phyloP scores from a whole-genome alignment of 208 protist genomes.

The Vickermania ingenoplastis region DNA sequence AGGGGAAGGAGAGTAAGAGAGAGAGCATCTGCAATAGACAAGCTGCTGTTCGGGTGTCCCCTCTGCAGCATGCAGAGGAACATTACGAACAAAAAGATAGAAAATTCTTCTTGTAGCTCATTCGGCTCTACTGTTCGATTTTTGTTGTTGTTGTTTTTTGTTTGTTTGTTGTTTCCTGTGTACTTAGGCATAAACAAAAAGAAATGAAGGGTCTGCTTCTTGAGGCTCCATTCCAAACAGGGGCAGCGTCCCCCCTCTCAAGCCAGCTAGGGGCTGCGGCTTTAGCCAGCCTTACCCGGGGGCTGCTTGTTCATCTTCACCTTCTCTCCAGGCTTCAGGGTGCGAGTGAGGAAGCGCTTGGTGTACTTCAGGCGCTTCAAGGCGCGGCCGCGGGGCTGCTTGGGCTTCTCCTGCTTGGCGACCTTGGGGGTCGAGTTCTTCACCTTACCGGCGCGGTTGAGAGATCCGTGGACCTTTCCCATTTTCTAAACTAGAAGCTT shows the following conservation, averaged over 20 bases:
- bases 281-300: slow-evolving; percentile 83
- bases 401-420: slow-evolving; percentile 92
- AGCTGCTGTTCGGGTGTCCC: too few relatives aligned
- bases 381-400: slow-evolving; percentile 91
- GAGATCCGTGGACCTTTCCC: slow-evolving; percentile 98
- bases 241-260: too few relatives aligned
- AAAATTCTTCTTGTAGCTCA: not conserved
- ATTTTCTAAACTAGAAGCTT: slow-evolving; percentile 52
- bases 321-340: slow-evolving; percentile 90
- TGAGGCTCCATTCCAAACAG: not conserved
- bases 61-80: too few relatives aligned
- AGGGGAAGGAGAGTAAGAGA: too few relatives aligned
- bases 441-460: slow-evolving; percentile 98
- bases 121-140: not conserved
- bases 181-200: too few relatives aligned
- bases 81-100: too few relatives aligned
- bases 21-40: too few relatives aligned
- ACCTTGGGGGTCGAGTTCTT: slow-evolving; percentile 98
- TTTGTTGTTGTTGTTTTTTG: slow-evolving; percentile 8
- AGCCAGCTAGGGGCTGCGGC: too few relatives aligned
- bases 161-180: too few relatives aligned
- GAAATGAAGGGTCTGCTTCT: not conserved
- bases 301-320: slow-evolving; percentile 90
- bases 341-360: slow-evolving; percentile 92
- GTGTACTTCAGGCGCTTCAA: slow-evolving; percentile 98